Percentiles rank a stretch among this genome's conserved stretches.
These are phyloP conservation scores for Chondrus crispus DNA, from an alignment of 23 red algal genomes.

Conservation along the genomic window DNA sequence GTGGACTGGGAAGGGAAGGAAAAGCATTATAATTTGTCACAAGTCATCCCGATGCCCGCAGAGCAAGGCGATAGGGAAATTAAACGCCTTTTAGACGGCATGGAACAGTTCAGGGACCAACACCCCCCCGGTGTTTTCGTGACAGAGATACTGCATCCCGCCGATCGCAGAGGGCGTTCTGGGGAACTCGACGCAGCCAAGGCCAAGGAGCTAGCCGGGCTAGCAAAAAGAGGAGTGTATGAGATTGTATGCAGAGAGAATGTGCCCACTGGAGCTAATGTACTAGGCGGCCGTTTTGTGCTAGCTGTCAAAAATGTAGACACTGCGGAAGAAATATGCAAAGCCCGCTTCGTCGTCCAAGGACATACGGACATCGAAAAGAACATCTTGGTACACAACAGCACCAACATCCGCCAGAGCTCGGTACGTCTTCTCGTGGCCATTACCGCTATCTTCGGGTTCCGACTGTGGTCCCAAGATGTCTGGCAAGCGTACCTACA, in stretches of 20 bases:
- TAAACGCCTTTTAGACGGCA: too few relatives aligned
- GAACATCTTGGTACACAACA: background rate
- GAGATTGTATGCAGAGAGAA: slow-evolving; percentile 1
- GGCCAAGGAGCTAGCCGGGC: background rate
- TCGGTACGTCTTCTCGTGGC: background rate
- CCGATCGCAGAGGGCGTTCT: background rate
- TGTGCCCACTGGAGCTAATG: background rate
- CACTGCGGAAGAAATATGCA: slow-evolving; percentile 5
- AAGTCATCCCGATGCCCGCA: background rate
- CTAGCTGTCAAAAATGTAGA: slow-evolving; percentile 13
- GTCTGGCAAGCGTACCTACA: slow-evolving; percentile 11
- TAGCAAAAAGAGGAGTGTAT: background rate
- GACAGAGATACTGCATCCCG: background rate
- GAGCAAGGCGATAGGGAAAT: too few relatives aligned
- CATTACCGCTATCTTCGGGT: slow-evolving; percentile 7
- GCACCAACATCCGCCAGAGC: background rate
- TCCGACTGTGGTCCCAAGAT: slow-evolving; percentile 11
- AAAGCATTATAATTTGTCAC: slow-evolving; percentile 15
- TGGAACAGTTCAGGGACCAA: too few relatives aligned
- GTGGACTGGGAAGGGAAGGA: background rate
- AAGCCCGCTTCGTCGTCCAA: background rate
- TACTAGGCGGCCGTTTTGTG: background rate
- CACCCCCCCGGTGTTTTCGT: background rate
- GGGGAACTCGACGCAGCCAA: background rate
- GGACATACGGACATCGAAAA: slow-evolving; percentile 7